Evolutionary conservation across 1,139 yeast genomes (phyloP).

Genomic region (Blastobotrys ciferrii): DNA sequence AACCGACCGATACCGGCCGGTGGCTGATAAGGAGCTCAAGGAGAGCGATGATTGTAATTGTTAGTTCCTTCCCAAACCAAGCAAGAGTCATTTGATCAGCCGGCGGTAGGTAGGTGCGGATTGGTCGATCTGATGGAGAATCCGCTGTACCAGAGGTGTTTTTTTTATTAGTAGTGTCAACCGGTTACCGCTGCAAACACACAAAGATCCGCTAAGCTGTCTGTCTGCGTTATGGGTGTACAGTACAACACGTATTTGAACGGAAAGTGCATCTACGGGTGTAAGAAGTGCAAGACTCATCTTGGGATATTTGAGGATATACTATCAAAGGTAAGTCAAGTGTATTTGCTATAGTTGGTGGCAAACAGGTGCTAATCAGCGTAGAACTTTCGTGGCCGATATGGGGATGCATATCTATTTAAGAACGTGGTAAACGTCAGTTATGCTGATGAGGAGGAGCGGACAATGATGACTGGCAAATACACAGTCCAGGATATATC

Average conservation of each 20-base stretch:
- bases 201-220: too few species aligned
- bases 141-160: constrained; percentile 6
- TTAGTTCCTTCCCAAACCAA: background rate
- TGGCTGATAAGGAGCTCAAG: background rate
- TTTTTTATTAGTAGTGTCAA: background rate
- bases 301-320: constrained; percentile 37
- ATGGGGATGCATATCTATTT: constrained; percentile 43
- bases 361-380: background rate
- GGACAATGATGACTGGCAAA: constrained; percentile 67
- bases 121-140: background rate
- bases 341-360: background rate
- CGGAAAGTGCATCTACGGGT: constrained; percentile 37
- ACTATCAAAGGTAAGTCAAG: constrained; percentile 35
- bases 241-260: constrained; percentile 35
- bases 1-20: background rate
- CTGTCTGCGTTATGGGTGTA: constrained; percentile 34
- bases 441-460: constrained; percentile 35
- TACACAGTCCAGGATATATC: constrained; percentile 62
- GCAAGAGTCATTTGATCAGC: background rate
- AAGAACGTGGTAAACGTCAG: constrained; percentile 41
- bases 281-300: constrained; percentile 41
- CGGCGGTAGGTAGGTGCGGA: background rate
- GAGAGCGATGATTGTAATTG: background rate
- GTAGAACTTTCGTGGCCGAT: constrained; percentile 41
- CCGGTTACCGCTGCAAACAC: background rate